Evolutionary conservation across 768 basidiomycete genomes (phyloP).

Genomic region (Termitomyces titanicus): DNA sequence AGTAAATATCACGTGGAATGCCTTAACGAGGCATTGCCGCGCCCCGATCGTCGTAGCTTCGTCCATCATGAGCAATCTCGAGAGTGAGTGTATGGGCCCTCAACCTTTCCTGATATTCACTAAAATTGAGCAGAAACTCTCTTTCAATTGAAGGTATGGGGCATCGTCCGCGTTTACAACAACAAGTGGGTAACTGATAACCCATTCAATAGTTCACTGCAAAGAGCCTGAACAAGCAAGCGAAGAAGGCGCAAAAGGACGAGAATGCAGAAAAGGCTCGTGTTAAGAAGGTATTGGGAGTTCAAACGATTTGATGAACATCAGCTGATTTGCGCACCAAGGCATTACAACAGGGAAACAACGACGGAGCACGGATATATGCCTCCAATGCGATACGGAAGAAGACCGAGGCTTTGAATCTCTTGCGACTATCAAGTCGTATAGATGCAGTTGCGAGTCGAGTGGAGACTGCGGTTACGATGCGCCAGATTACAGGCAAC

Average conservation of each 20-base stretch:
- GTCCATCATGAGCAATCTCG: conserved; percentile 72
- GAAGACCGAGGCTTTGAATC: conserved; percentile 91
- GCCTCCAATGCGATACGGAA: conserved; percentile 98
- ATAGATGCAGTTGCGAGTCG: conserved; percentile 96
- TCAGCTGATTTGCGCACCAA: conserved; percentile 27
- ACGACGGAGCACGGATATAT: conserved; percentile 95
- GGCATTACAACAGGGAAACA: conserved; percentile 96
- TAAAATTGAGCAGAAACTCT: conserved; percentile 72
- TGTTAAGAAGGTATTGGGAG: conserved; percentile 76
- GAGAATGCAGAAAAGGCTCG: conserved; percentile 85
- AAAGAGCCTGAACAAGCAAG: conserved; percentile 90
- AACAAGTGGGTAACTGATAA: not conserved
- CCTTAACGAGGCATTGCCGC: not conserved
- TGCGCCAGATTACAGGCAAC: conserved; percentile 93
- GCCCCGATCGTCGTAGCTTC: conserved; percentile 8
- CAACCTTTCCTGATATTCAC: conserved; percentile 10
- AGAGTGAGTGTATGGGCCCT: conserved; percentile 60
- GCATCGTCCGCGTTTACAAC: conserved; percentile 3
- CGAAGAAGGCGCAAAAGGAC: conserved; percentile 97
- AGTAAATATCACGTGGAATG: conserved; percentile 14
- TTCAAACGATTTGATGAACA: not conserved
- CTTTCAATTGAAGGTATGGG: conserved; percentile 92
- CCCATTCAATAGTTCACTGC: conserved; percentile 81
- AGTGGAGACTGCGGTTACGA: conserved; percentile 97
- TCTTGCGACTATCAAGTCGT: conserved; percentile 84